These are phyloP conservation scores for Vigna hirtella DNA, from an alignment of 306 rosid genomes.

Conservation along the genomic window DNA sequence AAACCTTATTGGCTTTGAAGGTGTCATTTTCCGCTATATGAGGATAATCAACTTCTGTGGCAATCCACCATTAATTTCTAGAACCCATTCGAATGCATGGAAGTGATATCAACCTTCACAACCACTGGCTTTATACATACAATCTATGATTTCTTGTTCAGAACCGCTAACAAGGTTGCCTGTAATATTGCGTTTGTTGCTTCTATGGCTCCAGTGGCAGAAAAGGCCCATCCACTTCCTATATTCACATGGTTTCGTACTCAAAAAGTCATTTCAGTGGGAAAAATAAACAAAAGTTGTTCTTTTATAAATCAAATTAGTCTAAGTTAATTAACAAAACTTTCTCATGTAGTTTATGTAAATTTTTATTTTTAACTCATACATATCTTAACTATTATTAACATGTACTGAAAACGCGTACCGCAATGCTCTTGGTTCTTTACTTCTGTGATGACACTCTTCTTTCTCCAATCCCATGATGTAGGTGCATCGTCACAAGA, in stretches of 20 bases:
- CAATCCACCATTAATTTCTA: conserved; percentile 20
- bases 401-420: conserved; percentile 4
- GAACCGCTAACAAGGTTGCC: background rate
- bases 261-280: background rate
- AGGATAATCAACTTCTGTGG: conserved; percentile 2
- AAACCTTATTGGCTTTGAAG: background rate
- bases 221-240: conserved; percentile 7
- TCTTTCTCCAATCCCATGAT: conserved; percentile 63
- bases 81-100: conserved; percentile 11
- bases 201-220: conserved; percentile 13
- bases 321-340: too few relatives aligned
- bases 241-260: background rate
- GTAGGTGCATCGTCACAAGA: conserved; percentile 51
- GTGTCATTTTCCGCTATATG: background rate
- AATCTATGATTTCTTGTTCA: background rate
- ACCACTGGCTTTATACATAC: background rate
- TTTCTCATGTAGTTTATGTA: too few relatives aligned
- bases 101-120: background rate
- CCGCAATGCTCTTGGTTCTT: conserved; percentile 59
- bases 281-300: too few relatives aligned
- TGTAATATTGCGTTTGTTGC: conserved; percentile 24
- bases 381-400: too few relatives aligned
- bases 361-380: too few relatives aligned
- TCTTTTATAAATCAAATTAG: too few relatives aligned
- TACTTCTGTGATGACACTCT: conserved; percentile 54